These are phyloP conservation scores for Cylindrodendrum hubeiense DNA, from an alignment of 2,329 filamentous ascomycete genomes.

Conservation along the genomic window DNA sequence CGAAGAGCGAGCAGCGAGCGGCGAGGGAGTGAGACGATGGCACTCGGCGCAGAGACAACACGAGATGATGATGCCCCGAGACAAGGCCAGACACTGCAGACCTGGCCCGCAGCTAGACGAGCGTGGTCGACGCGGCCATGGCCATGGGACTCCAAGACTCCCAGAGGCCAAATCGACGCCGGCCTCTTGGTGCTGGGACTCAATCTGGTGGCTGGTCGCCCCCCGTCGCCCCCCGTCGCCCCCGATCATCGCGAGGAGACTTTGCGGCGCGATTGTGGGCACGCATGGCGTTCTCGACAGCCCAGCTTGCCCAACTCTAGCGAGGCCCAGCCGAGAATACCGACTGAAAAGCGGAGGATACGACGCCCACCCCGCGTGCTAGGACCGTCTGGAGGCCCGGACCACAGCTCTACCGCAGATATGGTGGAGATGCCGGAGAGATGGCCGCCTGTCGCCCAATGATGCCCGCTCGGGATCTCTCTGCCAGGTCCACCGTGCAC, in stretches of 20 bases:
- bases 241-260: neutral
- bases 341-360: neutral
- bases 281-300: slow-evolving; percentile 6
- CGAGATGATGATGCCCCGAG: neutral
- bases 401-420: neutral
- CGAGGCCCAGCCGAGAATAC: neutral
- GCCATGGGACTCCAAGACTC: too few species aligned
- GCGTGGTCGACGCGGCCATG: too few species aligned
- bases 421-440: neutral
- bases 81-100: slow-evolving; percentile 1
- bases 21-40: neutral
- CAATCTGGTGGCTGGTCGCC: slow-evolving; percentile 20
- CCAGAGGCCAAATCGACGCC: neutral
- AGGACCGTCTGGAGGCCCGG: neutral
- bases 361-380: neutral
- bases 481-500: neutral
- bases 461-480: neutral
- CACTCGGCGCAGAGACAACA: neutral
- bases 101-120: neutral
- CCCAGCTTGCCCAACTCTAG: neutral
- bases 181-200: neutral
- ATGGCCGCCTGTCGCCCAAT: neutral
- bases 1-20: neutral
- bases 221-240: too few species aligned
- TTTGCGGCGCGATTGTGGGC: neutral